phyloP scores from a whole-genome alignment of 345 rosid genomes.

The Salix caprea region DNA sequence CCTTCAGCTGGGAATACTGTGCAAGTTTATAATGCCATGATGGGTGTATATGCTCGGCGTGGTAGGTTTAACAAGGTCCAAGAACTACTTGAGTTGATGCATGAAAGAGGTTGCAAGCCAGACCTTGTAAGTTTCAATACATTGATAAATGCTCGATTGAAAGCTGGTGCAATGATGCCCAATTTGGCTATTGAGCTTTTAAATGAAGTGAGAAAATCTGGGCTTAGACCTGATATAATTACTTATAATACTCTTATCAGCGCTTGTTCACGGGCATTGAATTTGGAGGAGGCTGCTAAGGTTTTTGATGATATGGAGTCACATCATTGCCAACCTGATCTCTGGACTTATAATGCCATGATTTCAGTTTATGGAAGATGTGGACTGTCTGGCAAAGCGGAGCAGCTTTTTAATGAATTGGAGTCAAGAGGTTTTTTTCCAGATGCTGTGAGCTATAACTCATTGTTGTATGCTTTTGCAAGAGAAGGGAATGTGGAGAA shows the following conservation, averaged over 20 bases:
- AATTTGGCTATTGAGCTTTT: conserved; percentile 58
- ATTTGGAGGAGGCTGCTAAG: conserved; percentile 70
- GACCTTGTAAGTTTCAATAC: conserved; percentile 95
- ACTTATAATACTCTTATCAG: conserved; percentile 90
- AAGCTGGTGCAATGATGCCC: conserved; percentile 51
- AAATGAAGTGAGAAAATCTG: conserved; percentile 67
- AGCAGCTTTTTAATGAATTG: conserved; percentile 66
- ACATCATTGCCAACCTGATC: conserved; percentile 74
- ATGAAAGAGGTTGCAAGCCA: conserved; percentile 71
- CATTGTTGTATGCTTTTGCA: conserved; percentile 93
- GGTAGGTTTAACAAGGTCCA: conserved; percentile 64
- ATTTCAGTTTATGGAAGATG: conserved; percentile 88
- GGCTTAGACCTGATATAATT: conserved; percentile 82
- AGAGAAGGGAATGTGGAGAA: conserved; percentile 72
- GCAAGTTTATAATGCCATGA: conserved; percentile 93
- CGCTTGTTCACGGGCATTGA: conserved; percentile 74
- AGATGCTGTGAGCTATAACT: conserved; percentile 85
- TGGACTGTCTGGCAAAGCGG: conserved; percentile 62
- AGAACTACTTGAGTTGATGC: conserved; percentile 72
- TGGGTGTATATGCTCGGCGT: conserved; percentile 81
- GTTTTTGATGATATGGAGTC: conserved; percentile 72
- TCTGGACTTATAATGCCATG: conserved; percentile 98
- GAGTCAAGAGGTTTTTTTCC: conserved; percentile 72
- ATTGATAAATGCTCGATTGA: conserved; percentile 79
- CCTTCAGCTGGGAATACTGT: conserved; percentile 57